Base-by-base conservation (phyloP, 306 rosid species). In the Hippophae rhamnoides region DNA sequence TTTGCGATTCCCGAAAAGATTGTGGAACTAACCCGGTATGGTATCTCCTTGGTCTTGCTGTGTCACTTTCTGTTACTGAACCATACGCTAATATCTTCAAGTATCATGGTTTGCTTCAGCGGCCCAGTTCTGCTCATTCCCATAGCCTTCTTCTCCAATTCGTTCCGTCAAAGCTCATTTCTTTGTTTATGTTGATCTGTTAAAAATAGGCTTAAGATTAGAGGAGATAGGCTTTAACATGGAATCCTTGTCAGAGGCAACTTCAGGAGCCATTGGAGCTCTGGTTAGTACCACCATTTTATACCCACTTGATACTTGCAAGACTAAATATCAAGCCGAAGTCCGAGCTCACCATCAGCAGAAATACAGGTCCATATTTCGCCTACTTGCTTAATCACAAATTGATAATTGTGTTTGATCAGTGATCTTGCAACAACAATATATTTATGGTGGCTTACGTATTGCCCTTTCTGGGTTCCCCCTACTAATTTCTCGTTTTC, bases 281-380 rank as follows among this genome's bases (percentile, higher is more conserved):
- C 80, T 92, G 65, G 89, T 87, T 47, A 85, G 96, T 79, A 92
- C 98, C 78, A 81, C 95, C 38, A 67, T 85, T 43, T 63, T 87
- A 56, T 92, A 92, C 74, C 98, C 98, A 46, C 95, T 92, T 47
- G 98, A 92, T 62, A 92, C 98, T 18, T 92, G 98, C 71, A 92
- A 92, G 75, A 81, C 98, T 60, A 92, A 92, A 53, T 92, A 85
- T 71, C 98, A 92, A 83, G 98, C 98, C 60, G 98, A 92, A 79
- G 88, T 80, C 58, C 84, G 83, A 73, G 78, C 86, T 78, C 75
- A 65, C 5, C 78, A 81, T 61, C 86, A 81, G 38, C 81, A 79
- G 18, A 92, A 88, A 71, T 92, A 87, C 78, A 92, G 87, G 96
- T 92, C 58, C 14, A 7, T 7, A 44, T 59, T 52, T 9, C 13